These are phyloP conservation scores for Cryoendolithus antarcticus DNA, from an alignment of 2,329 filamentous ascomycete species.

Conservation along the genomic window DNA sequence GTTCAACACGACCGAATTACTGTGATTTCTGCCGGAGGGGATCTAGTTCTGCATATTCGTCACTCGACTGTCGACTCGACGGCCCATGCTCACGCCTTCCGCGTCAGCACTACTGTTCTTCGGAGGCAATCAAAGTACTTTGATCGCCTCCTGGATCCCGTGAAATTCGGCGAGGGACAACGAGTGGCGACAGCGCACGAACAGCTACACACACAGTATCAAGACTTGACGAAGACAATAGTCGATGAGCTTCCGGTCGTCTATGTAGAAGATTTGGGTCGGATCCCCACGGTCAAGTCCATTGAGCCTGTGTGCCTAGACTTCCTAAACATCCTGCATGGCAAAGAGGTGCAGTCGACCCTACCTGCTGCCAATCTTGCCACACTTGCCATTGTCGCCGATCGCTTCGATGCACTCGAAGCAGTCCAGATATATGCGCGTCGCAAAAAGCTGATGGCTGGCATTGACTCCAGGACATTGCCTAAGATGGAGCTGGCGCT, in stretches of 20 bases:
- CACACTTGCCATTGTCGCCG: slow-evolving; percentile 57
- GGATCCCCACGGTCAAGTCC: slow-evolving; percentile 51
- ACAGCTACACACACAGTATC: slow-evolving; percentile 35
- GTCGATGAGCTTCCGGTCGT: slow-evolving; percentile 49
- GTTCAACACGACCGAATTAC: slow-evolving; percentile 1
- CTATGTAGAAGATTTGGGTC: slow-evolving; percentile 54
- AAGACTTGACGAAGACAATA: slow-evolving; percentile 32
- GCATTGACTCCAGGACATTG: slow-evolving; percentile 32
- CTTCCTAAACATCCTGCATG: slow-evolving; percentile 55
- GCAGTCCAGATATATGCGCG: slow-evolving; percentile 44
- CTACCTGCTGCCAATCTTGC: slow-evolving; percentile 49
- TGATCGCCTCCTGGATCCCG: slow-evolving; percentile 50
- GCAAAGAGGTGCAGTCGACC: slow-evolving; percentile 31
- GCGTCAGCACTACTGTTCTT: slow-evolving; percentile 46
- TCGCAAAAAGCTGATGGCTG: slow-evolving; percentile 29
- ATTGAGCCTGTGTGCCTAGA: slow-evolving; percentile 45
- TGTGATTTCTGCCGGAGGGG: slow-evolving; percentile 32
- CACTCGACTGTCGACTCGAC: slow-evolving; percentile 45
- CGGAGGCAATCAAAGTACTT: slow-evolving; percentile 58
- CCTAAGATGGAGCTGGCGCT: slow-evolving; percentile 26
- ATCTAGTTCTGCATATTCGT: slow-evolving; percentile 53
- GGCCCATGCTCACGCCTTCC: slow-evolving; percentile 48
- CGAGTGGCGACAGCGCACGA: slow-evolving; percentile 41
- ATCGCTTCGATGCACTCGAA: slow-evolving; percentile 56
- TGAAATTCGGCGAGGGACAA: slow-evolving; percentile 51